Conservation (phyloP, 2,329 filamentous ascomycete species). For the Exophiala spinifera region DNA sequence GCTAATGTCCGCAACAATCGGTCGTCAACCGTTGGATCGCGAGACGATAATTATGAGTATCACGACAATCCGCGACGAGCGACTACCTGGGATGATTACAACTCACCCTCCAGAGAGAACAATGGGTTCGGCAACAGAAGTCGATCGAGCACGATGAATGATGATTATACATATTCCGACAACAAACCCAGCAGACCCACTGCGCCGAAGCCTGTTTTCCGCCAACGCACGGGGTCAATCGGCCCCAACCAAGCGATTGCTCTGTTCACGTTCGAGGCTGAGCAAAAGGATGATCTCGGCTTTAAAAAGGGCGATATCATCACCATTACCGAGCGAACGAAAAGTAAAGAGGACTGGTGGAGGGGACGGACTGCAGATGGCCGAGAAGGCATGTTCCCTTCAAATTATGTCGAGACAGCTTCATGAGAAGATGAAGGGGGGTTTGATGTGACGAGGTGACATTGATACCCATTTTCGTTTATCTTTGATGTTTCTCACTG, state of each 20-base stretch:
- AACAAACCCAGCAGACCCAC: constrained; percentile 72
- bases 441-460: constrained; percentile 1
- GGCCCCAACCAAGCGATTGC: constrained; percentile 79
- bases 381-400: constrained; percentile 84
- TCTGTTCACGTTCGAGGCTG: constrained; percentile 89
- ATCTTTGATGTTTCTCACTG: not conserved
- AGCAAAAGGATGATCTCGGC: constrained; percentile 84
- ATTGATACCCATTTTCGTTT: constrained; percentile 17
- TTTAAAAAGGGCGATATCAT: constrained; percentile 99
- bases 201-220: constrained; percentile 85
- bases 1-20: constrained; percentile 59
- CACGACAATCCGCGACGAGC: constrained; percentile 49
- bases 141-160: constrained; percentile 39
- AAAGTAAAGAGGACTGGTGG: constrained; percentile 97
- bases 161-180: constrained; percentile 56
- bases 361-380: constrained; percentile 78
- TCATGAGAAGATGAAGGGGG: constrained; percentile 9
- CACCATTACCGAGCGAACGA: constrained; percentile 89
- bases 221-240: constrained; percentile 44
- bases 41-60: constrained; percentile 52
- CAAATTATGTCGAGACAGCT: constrained; percentile 29
- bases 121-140: constrained; percentile 37
- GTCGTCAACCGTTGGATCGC: constrained; percentile 54
- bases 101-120: constrained; percentile 34
- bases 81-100: constrained; percentile 50